A percentile compares a stretch with the other conserved stretches of the same genome.
phyloP scores from a whole-genome alignment of 1,284 basidiomycete genomes.

The Macrocystidia cucumis region DNA sequence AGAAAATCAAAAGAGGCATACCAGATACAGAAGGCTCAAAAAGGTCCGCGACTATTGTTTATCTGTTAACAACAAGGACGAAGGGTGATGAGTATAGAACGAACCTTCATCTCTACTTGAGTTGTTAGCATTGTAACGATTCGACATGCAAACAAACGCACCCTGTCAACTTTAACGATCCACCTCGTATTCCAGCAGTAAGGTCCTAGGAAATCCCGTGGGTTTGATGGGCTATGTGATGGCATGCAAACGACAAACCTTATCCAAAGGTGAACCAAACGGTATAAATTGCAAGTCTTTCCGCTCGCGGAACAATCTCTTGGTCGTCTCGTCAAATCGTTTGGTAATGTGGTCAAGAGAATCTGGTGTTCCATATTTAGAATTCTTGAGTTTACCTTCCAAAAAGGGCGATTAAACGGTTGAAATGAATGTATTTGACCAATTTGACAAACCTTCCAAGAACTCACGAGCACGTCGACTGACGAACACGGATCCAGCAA shows the following conservation, averaged over 20 bases:
- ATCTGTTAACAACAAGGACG: neutral
- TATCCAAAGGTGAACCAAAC: conserved; percentile 74
- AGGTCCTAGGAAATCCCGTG: conserved; percentile 26
- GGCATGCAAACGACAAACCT: conserved; percentile 16
- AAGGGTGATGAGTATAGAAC: conserved; percentile 4
- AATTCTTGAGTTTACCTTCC: conserved; percentile 47
- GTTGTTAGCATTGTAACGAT: neutral
- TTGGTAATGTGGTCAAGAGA: conserved; percentile 66
- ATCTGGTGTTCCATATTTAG: conserved; percentile 62
- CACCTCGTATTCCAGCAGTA: conserved; percentile 58
- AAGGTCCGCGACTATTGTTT: conserved; percentile 45
- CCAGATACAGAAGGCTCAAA: conserved; percentile 71
- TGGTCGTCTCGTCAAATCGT: conserved; percentile 74
- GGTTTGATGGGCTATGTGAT: neutral
- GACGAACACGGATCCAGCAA: conserved; percentile 77
- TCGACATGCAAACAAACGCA: conserved; percentile 20
- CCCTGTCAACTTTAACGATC: conserved; percentile 67
- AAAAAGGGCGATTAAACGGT: neutral
- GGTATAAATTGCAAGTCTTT: conserved; percentile 61
- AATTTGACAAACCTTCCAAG: conserved; percentile 43
- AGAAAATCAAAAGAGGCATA: conserved; percentile 11
- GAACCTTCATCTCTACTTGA: conserved; percentile 14
- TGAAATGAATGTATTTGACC: conserved; percentile 1
- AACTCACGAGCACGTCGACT: conserved; percentile 63
- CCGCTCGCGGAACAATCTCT: conserved; percentile 63